Base-by-base conservation (phyloP, 768 basidiomycete genomes). In the Lentinula lateritia region DNA sequence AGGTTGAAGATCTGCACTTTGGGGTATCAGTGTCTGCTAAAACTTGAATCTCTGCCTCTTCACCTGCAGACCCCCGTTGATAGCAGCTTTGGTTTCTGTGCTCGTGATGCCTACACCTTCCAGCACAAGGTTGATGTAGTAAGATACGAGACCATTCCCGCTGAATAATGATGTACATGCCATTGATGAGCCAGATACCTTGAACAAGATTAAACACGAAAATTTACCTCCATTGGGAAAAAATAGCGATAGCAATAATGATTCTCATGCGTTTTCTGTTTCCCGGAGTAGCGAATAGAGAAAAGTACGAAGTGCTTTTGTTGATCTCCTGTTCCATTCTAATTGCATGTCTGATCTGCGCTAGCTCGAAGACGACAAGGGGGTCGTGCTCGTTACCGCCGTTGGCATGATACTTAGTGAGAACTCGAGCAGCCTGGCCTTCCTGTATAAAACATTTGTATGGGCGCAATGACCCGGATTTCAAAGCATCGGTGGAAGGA, bases 391-490 rank as follows among this genome's bases (percentile, higher is more conserved):
- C 80, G 59, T 86, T 78, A 28, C 79, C 72, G 12, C 83, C 84
- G 64, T 83, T 80, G 2, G 88, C 86, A 67, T 94, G 92, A 66
- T 87, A 91, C 59, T 82, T 82, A n/a, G 84, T 83, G 4, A 94
- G 78, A 18, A 90, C 76, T 2, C 71, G 66, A 8, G 81, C 78
- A 0, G 91, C 91, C 64, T 83, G 74, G 0, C 80, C 80, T 66
- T 86, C 85, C 79, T 83, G 60, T 52, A 64, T 6, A 4, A 45
- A 6, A 2, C 28, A 28, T 28, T 28, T 7, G 12, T 42, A 23
- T 39, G 45, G 38, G 42, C 45, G 20, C 12, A 15, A 55, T 39
- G 13, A 7, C 4, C 7, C 28, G 3, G 3, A 28, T 28, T 9
- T 35, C 13, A 46, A 16, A 45, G 15, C 46, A 56, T 32, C 36